Conservation (phyloP, 2,329 filamentous ascomycete species). For the Trichoderma gracile region DNA sequence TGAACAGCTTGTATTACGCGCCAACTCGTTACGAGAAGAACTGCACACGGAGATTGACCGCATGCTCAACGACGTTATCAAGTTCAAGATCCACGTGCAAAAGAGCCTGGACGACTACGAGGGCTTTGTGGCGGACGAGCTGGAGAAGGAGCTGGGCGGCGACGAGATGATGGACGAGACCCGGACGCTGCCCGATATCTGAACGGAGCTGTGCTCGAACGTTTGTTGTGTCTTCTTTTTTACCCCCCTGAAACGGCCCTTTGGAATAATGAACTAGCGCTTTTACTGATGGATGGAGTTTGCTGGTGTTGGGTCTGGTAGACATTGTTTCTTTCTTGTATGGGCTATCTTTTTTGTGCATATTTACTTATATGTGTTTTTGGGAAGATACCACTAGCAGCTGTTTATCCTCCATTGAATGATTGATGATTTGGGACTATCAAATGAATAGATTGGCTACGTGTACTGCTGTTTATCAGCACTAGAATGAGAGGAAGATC, state of each 20-base stretch:
- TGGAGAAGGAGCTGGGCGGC: constrained; percentile 78
- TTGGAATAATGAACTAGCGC: constrained; percentile 6
- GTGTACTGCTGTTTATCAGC: no score
- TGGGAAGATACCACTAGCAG: constrained; percentile 23
- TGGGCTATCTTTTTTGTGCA: constrained; percentile 10
- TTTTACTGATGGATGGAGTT: constrained; percentile 35
- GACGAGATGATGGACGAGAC: constrained; percentile 60
- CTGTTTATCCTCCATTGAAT: neutral
- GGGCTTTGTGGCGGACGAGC: constrained; percentile 86
- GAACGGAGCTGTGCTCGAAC: neutral
- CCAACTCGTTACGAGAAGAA: constrained; percentile 85
- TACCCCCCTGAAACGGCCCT: neutral
- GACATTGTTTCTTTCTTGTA: neutral
- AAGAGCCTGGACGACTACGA: constrained; percentile 93
- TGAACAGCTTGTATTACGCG: constrained; percentile 84
- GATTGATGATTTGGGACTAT: constrained; percentile 17
- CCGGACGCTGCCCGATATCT: constrained; percentile 43
- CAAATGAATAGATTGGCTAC: neutral
- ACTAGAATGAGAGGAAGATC: no score
- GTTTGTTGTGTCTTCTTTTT: neutral
- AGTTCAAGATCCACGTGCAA: constrained; percentile 97
- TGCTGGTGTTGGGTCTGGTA: constrained; percentile 10
- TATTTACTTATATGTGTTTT: neutral
- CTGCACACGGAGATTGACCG: constrained; percentile 96
- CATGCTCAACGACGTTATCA: constrained; percentile 95